Evolutionary conservation across 1,284 basidiomycete species (phyloP).

Genomic region (Neonothopanus nambi): DNA sequence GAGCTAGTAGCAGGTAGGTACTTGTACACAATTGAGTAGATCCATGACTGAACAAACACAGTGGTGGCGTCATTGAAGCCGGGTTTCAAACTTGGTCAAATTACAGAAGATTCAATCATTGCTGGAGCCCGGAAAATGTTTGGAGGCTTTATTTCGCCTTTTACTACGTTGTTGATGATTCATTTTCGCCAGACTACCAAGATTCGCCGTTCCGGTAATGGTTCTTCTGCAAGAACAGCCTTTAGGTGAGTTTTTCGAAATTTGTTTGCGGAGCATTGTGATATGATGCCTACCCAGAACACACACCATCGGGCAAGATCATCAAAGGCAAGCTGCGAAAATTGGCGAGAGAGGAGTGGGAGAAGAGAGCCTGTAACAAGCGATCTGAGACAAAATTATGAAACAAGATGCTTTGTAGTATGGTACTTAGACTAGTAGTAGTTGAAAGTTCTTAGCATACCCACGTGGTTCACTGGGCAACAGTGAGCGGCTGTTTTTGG

Average conservation of each 20-base stretch:
- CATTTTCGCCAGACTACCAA: conserved; percentile 40
- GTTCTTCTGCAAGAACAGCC: conserved; percentile 45
- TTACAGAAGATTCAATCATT: conserved; percentile 51
- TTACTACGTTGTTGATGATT: background rate
- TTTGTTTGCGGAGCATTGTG: too few species aligned
- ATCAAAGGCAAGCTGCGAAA: conserved; percentile 52
- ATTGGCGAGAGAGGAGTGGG: conserved; percentile 46
- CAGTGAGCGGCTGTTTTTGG: conserved; percentile 1
- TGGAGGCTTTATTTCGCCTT: conserved; percentile 13
- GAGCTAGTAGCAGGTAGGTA: conserved; percentile 49
- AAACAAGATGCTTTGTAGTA: too few species aligned
- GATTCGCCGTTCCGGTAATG: conserved; percentile 58
- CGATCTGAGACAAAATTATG: background rate
- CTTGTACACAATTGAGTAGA: background rate
- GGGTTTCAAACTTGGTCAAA: conserved; percentile 37
- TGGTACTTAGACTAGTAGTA: background rate
- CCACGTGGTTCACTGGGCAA: conserved; percentile 7
- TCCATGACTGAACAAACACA: background rate
- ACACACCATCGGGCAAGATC: conserved; percentile 56
- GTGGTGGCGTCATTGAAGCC: conserved; percentile 55
- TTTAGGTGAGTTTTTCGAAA: conserved; percentile 24
- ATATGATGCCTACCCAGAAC: too few species aligned
- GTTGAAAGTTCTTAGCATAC: background rate
- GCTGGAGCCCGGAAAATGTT: conserved; percentile 41
- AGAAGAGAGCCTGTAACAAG: conserved; percentile 25